Evolutionary conservation across 2,329 filamentous ascomycete genomes (phyloP), one percentile per base, ranked within the genome.

Genomic region (Monilinia fructicola): DNA sequence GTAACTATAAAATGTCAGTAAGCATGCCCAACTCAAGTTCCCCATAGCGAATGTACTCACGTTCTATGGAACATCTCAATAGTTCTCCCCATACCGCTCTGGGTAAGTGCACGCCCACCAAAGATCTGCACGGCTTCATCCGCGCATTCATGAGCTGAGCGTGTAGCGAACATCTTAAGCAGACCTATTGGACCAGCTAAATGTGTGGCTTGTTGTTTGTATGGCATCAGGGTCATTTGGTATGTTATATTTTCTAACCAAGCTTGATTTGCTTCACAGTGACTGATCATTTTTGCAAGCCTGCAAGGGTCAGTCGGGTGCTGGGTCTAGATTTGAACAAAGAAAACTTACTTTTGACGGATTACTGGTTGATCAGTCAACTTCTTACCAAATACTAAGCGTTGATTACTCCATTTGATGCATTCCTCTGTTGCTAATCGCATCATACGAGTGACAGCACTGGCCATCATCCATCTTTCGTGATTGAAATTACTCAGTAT

Each of bases 401-500:
- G 88, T 79, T 96, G 93, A 80, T 95, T 92, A 42, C 88, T 84
- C 92, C 93, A 97, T 77, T 95, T 95, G 70, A 96, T 80, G 73
- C 88, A 94, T 76, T 96, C 92, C 77, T 96, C 91, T 16, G 92
- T 87, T 18, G 94, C 85, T 1, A 84, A 84, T 69, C 91, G 85
- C 64, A 83, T 86, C 78, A 84, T 82, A 61, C 90, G 87, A 68
- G 89, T 83, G 4, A 88, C 86, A 61, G 80, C 86, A 71, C 66
- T 54, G 18, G 82, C 81, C 89, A 93, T 92, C 79, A 85, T 89
- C 84, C 90, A 92, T 42, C 90, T 85, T 80, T 93, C 91, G 79
- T 95, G 91, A 82, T 95, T 95, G 81, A 96, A 96, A 80, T 96
- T 96, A 79, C 85, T 87, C 75, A 95, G 83, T 75, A 96, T 92